These are phyloP conservation scores for Talaromyces stipitatus DNA, from an alignment of 495 filamentous ascomycete species.

Conservation along the genomic window DNA sequence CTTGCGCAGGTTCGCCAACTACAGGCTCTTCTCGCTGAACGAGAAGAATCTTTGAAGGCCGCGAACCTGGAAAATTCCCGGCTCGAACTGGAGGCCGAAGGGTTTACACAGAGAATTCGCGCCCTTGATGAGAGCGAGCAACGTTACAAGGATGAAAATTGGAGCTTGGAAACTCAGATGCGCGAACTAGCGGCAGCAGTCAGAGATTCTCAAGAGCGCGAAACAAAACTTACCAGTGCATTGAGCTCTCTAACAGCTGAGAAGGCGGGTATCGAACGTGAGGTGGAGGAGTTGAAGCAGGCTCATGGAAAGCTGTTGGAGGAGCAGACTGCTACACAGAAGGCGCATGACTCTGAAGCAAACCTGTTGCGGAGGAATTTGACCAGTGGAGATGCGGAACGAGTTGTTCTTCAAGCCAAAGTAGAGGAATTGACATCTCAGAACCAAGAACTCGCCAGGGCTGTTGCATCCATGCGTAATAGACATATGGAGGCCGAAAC, in stretches of 20 bases:
- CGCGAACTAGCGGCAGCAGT: slow-evolving; percentile 67
- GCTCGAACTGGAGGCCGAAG: slow-evolving; percentile 75
- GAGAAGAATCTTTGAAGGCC: slow-evolving; percentile 76
- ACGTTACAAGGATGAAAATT: slow-evolving; percentile 95
- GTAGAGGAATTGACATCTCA: slow-evolving; percentile 78
- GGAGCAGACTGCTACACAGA: slow-evolving; percentile 64
- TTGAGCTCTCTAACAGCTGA: slow-evolving; percentile 63
- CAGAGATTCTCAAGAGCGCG: slow-evolving; percentile 67
- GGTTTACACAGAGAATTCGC: slow-evolving; percentile 68
- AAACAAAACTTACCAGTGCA: slow-evolving; percentile 67
- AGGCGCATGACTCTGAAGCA: slow-evolving; percentile 82
- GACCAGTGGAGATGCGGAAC: slow-evolving; percentile 66
- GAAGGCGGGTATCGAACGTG: slow-evolving; percentile 66
- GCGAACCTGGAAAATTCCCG: slow-evolving; percentile 64
- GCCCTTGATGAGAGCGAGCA: slow-evolving; percentile 86
- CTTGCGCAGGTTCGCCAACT: slow-evolving; percentile 83
- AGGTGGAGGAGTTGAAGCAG: slow-evolving; percentile 82
- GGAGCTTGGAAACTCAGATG: slow-evolving; percentile 83
- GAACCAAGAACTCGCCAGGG: slow-evolving; percentile 82
- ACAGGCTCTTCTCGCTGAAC: slow-evolving; percentile 73
- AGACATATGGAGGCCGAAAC: slow-evolving; percentile 57
- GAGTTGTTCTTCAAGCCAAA: slow-evolving; percentile 64
- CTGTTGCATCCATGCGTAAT: slow-evolving; percentile 61
- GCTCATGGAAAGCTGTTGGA: slow-evolving; percentile 69
- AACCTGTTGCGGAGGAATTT: slow-evolving; percentile 69